Evolutionary conservation across 2,329 filamentous ascomycete genomes (phyloP).

Genomic region (Bipolaris zeicola): DNA sequence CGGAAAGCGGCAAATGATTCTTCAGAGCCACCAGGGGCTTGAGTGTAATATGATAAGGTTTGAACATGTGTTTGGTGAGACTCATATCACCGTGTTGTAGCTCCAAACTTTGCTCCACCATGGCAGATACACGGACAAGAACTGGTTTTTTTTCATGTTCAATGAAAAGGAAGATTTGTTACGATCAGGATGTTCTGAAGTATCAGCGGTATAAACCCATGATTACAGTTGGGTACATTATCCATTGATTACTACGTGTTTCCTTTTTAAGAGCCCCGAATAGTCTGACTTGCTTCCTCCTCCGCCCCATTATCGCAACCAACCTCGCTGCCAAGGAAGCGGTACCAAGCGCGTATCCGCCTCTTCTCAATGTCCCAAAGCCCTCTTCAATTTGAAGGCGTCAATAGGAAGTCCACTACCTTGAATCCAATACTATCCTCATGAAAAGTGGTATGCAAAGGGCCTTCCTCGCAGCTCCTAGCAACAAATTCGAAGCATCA

Average conservation of each 20-base stretch:
- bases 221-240: too few relatives aligned
- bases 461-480: background rate
- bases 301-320: background rate
- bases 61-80: too few relatives aligned
- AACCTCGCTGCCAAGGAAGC: background rate
- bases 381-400: background rate
- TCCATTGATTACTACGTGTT: background rate
- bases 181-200: too few relatives aligned
- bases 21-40: too few relatives aligned
- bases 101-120: too few relatives aligned
- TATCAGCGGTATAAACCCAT: too few relatives aligned
- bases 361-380: background rate
- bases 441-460: background rate
- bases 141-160: too few relatives aligned
- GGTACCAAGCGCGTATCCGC: background rate
- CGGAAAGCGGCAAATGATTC: too few relatives aligned
- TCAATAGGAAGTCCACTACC: background rate
- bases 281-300: background rate
- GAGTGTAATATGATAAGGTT: too few relatives aligned
- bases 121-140: too few relatives aligned
- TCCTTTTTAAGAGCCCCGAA: background rate
- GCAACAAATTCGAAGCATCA: constrained; percentile 2
- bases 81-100: too few relatives aligned
- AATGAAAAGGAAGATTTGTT: too few relatives aligned
- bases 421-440: background rate